Percentiles rank a stretch among this genome's conserved stretches.
Evolutionary conservation across 176 grass and related monocot species (phyloP).

Genomic region (Oryza brachyantha): DNA sequence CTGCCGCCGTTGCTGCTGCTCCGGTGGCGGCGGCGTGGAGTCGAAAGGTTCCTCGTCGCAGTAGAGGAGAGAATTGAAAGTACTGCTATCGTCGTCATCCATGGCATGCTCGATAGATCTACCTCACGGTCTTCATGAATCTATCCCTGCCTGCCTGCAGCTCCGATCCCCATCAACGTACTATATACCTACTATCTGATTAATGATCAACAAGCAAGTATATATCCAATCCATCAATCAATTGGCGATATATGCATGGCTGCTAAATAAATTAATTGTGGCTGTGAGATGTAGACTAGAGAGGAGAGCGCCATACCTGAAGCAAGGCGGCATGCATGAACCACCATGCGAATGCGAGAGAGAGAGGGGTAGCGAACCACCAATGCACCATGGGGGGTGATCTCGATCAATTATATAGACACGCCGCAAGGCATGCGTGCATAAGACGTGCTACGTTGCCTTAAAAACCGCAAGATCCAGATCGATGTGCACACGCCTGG

Average conservation of each 20-base stretch:
- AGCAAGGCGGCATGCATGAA: no score
- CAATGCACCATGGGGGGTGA: no score
- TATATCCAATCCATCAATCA: background rate
- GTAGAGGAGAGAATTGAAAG: background rate
- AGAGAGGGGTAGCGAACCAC: background rate
- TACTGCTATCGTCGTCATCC: background rate
- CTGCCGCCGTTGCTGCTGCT: background rate
- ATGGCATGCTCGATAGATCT: background rate
- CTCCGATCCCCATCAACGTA: background rate
- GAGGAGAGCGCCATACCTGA: no score
- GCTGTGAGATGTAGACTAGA: background rate
- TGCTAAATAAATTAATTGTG: background rate
- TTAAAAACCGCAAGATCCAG: background rate
- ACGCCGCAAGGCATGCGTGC: background rate
- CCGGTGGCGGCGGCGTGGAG: background rate
- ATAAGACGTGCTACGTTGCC: background rate
- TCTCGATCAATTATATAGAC: background rate
- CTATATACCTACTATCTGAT: background rate
- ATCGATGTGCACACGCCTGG: background rate
- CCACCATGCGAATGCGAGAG: no score
- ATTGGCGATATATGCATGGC: no score
- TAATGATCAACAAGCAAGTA: background rate
- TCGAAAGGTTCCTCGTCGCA: background rate
- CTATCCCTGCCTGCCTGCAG: background rate
- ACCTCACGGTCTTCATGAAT: no score